These are phyloP conservation scores for Boletus patriciae DNA, from an alignment of 768 basidiomycete genomes.

Conservation along the genomic window DNA sequence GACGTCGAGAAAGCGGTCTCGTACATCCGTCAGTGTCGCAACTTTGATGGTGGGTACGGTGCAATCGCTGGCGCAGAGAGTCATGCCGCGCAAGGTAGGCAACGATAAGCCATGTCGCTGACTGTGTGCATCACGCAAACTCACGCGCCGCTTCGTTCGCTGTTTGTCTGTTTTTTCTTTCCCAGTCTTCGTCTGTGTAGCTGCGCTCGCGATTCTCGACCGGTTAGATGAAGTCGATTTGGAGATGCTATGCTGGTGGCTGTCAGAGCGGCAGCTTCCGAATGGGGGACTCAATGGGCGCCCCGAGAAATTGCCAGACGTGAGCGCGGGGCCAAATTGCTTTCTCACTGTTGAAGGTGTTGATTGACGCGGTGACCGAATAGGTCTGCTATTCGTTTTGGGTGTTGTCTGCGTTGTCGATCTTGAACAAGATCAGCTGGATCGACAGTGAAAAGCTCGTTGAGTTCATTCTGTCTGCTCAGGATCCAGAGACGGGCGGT, in stretches of 20 bases:
- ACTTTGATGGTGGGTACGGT: constrained; percentile 97
- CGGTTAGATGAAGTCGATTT: constrained; percentile 75
- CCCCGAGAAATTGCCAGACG: constrained; percentile 98
- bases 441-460: constrained; percentile 80
- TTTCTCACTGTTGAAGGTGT: neutral
- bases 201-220: constrained; percentile 84
- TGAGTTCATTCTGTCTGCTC: constrained; percentile 80
- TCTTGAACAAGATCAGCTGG: constrained; percentile 80
- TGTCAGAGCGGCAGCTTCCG: constrained; percentile 89
- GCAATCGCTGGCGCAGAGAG: constrained; percentile 83
- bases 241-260: constrained; percentile 88
- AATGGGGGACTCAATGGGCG: constrained; percentile 94
- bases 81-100: constrained; percentile 84
- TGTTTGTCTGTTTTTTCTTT: neutral
- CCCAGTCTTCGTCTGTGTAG: constrained; percentile 89
- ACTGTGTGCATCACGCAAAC: neutral
- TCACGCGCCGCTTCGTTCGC: neutral
- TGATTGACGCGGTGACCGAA: neutral
- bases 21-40: constrained; percentile 77
- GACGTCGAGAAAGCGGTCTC: constrained; percentile 65
- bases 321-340: constrained; percentile 38
- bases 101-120: too few relatives aligned
- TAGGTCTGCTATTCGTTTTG: constrained; percentile 94
- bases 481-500: constrained; percentile 90
- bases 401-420: constrained; percentile 87